Conservation (phyloP, 768 basidiomycete genomes). For the Paxillus rubicundulus region DNA sequence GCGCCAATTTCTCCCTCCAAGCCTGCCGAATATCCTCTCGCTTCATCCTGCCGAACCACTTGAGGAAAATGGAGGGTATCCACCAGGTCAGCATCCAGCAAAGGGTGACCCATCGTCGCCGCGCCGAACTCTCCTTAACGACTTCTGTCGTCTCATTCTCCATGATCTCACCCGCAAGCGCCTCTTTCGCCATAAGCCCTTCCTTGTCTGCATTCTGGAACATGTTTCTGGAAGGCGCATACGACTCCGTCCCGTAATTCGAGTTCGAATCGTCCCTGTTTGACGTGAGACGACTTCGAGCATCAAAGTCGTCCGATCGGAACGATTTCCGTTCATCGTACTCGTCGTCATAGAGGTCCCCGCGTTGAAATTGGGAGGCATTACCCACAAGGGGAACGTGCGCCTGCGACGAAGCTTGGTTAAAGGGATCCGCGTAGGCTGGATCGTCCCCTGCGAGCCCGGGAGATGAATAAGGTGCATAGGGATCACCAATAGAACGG, state of each 20-base stretch:
- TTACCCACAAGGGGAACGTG: constrained; percentile 81
- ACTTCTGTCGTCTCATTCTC: constrained; percentile 90
- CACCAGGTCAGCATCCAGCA: constrained; percentile 93
- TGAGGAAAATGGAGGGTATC: constrained; percentile 72
- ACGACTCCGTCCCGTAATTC: constrained; percentile 87
- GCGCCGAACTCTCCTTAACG: constrained; percentile 74
- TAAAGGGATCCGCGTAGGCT: constrained; percentile 53
- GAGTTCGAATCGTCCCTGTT: constrained; percentile 76
- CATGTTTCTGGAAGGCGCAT: constrained; percentile 94
- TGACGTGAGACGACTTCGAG: constrained; percentile 72
- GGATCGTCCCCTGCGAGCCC: constrained; percentile 39
- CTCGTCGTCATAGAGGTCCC: constrained; percentile 73
- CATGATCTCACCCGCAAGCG: constrained; percentile 77
- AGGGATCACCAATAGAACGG: constrained; percentile 60
- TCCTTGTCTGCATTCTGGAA: constrained; percentile 82
- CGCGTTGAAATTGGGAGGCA: constrained; percentile 79
- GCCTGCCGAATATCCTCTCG: constrained; percentile 91
- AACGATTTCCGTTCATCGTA: constrained; percentile 74
- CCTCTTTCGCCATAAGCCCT: constrained; percentile 74
- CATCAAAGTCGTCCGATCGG: constrained; percentile 77
- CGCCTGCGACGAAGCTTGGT: constrained; percentile 52
- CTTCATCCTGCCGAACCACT: constrained; percentile 86
- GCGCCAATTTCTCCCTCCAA: constrained; percentile 94
- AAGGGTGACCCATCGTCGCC: constrained; percentile 83
- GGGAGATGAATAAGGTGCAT: constrained; percentile 70